Conservation (phyloP, 2,329 filamentous ascomycete genomes). For the Ophiostoma himal-ulmi region DNA sequence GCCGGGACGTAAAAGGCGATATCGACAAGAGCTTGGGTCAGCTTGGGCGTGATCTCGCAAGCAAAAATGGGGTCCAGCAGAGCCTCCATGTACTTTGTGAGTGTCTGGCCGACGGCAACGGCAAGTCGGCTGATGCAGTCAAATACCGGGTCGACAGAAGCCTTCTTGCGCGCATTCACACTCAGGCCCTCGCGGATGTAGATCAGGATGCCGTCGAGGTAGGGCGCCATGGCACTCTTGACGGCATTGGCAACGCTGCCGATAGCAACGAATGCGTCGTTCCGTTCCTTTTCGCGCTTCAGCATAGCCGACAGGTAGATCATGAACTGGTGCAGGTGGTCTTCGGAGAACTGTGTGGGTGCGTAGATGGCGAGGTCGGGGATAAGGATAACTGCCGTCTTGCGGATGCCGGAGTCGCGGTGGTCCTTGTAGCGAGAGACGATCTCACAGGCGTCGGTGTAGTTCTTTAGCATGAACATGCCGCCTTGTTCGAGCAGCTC, state of each 20-base stretch:
- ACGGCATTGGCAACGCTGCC: conserved; percentile 95
- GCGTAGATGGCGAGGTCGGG: conserved; percentile 90
- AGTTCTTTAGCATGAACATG: conserved; percentile 98
- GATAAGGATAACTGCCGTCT: conserved; percentile 85
- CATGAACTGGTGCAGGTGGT: conserved; percentile 94
- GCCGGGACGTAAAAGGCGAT: conserved; percentile 99
- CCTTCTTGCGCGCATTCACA: conserved; percentile 63
- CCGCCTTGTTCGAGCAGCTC: conserved; percentile 90
- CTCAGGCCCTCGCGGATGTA: conserved; percentile 89
- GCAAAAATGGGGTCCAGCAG: conserved; percentile 94
- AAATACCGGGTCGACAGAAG: conserved; percentile 74
- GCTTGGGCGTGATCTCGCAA: conserved; percentile 85
- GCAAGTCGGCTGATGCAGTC: conserved; percentile 96
- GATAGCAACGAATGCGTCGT: conserved; percentile 91
- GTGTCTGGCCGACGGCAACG: conserved; percentile 87
- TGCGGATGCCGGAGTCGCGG: conserved; percentile 77
- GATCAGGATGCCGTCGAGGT: conserved; percentile 87
- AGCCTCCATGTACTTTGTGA: conserved; percentile 98
- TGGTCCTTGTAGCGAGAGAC: conserved; percentile 91
- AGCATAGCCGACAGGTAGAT: conserved; percentile 88
- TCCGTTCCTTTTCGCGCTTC: conserved; percentile 90
- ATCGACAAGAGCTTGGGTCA: conserved; percentile 92
- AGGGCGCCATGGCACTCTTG: conserved; percentile 88
- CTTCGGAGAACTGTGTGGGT: conserved; percentile 79
- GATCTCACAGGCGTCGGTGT: conserved; percentile 86